Evolutionary conservation across 192 early-diverging fungal genomes (phyloP).

Genomic region (Lobosporangium transversale): DNA sequence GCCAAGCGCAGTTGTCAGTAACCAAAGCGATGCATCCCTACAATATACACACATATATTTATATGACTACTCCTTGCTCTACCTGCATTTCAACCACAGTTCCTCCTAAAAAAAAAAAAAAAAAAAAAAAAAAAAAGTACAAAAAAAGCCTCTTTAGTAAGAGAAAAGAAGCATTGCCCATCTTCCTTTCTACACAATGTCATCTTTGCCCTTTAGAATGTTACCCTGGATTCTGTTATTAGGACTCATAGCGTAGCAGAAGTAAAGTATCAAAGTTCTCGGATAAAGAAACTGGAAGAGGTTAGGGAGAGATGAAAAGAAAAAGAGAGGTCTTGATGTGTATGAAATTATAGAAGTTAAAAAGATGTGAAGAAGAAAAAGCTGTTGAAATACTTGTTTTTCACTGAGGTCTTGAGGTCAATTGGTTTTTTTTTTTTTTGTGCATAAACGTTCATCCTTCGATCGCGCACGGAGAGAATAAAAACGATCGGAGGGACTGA

Average conservation of each 20-base stretch:
- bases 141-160: conserved; percentile 8
- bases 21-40: neutral
- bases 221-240: conserved; percentile 8
- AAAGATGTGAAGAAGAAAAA: neutral
- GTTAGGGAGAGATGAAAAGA: neutral
- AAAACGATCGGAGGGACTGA: too few relatives aligned
- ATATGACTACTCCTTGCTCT: neutral
- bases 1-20: conserved; percentile 83
- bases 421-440: too few relatives aligned
- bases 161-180: neutral
- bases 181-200: neutral
- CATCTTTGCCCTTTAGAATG: neutral
- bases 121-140: conserved; percentile 1
- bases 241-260: neutral
- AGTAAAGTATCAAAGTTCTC: neutral
- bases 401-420: too few relatives aligned
- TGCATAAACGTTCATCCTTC: conserved; percentile 10
- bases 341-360: neutral
- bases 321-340: neutral
- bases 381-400: too few relatives aligned
- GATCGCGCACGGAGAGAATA: too few relatives aligned
- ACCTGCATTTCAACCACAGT: conserved; percentile 54
- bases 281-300: neutral
- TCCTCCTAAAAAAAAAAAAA: conserved; percentile 24
- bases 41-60: neutral